Conservation (phyloP, 2,329 filamentous ascomycete species). For the Lachnellula cervina region DNA sequence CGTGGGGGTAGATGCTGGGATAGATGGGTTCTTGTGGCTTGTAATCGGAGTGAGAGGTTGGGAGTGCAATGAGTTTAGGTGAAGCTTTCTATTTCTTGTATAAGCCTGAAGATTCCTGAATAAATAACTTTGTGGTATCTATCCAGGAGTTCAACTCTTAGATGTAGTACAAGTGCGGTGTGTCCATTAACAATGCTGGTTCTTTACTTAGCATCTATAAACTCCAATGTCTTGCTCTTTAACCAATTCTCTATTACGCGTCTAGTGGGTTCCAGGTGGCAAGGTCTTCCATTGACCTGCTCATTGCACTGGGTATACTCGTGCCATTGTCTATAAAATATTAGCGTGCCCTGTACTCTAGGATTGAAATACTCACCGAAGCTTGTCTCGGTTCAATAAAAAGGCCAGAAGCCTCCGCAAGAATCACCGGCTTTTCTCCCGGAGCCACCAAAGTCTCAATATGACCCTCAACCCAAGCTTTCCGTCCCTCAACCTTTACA, state of each 20-base stretch:
- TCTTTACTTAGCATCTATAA: not conserved
- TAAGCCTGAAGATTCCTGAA: too few species aligned
- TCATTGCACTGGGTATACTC: conserved; percentile 19
- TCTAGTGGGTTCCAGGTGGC: not conserved
- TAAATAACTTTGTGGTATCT: too few species aligned
- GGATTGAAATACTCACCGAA: conserved; percentile 34
- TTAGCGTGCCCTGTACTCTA: not conserved
- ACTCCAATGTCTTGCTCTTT: not conserved
- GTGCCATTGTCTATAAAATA: conserved; percentile 19
- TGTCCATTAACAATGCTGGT: too few species aligned
- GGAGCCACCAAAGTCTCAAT: conserved; percentile 71
- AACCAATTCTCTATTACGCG: not conserved
- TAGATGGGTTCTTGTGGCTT: too few species aligned
- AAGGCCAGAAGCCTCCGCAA: conserved; percentile 79
- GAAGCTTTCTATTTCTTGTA: too few species aligned
- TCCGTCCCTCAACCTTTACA: conserved; percentile 81
- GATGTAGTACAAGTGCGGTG: too few species aligned
- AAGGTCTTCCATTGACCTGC: not conserved
- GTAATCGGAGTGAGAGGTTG: too few species aligned
- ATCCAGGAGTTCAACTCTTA: not conserved
- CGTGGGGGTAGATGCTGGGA: not conserved
- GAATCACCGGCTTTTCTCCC: conserved; percentile 57
- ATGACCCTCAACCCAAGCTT: conserved; percentile 87
- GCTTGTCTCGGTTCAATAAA: conserved; percentile 87
- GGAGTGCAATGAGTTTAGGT: too few species aligned